Evolutionary conservation across 129 eudicot genomes (phyloP).

Genomic region (Flaveria bidentis): DNA sequence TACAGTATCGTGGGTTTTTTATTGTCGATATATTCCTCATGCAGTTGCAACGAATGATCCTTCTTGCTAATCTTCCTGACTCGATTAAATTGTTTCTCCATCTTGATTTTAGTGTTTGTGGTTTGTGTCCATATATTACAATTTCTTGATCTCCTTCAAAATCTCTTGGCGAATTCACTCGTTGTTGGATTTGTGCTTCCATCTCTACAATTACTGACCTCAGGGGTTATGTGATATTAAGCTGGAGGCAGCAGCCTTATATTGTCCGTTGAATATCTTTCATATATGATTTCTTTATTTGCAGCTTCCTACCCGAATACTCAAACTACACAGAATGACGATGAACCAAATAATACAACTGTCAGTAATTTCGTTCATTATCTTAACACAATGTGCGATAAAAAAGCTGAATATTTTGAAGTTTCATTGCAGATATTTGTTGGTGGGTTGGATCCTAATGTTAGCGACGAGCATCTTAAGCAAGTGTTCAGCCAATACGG

Average conservation of each 20-base stretch:
- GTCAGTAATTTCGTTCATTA: conserved; percentile 53
- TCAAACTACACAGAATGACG: conserved; percentile 73
- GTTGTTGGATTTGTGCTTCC: background rate
- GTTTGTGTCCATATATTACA: conserved; percentile 1
- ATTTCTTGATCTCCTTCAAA: conserved; percentile 10
- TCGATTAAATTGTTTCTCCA: background rate
- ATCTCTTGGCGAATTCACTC: background rate
- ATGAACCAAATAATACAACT: conserved; percentile 92
- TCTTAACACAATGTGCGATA: background rate
- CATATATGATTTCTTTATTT: conserved; percentile 31
- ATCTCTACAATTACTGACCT: conserved; percentile 1
- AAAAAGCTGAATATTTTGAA: background rate
- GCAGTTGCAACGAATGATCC: background rate
- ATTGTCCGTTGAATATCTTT: conserved; percentile 14
- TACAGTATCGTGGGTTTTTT: background rate
- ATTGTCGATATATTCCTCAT: background rate
- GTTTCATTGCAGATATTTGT: conserved; percentile 66
- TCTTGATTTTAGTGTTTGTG: background rate
- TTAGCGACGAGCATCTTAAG: conserved; percentile 73
- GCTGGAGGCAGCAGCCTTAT: background rate
- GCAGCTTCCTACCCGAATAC: conserved; percentile 75
- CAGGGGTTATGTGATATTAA: background rate
- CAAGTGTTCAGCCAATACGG: conserved; percentile 78
- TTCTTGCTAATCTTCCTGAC: background rate
- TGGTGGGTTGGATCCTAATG: conserved; percentile 81